Evolutionary conservation across 164 flowering plant genomes (phyloP).

Genomic region (Brasenia schreberi): DNA sequence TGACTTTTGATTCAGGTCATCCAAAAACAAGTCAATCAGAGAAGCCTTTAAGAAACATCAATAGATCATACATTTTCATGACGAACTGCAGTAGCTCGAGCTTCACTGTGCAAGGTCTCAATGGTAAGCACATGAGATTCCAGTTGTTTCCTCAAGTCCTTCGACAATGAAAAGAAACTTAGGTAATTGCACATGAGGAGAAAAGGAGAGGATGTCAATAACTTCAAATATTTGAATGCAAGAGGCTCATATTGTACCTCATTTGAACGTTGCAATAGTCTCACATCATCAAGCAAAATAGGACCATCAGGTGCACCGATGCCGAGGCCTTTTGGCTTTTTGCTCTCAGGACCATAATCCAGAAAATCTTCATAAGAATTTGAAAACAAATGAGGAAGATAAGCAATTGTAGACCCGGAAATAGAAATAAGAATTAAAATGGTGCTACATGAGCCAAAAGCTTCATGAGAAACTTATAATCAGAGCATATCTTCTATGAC

Average conservation of each 20-base stretch:
- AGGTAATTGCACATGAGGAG: background rate
- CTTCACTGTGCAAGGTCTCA: slow-evolving; percentile 50
- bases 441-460: too few relatives aligned
- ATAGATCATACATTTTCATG: slow-evolving; percentile 58
- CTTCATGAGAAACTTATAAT: too few relatives aligned
- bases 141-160: slow-evolving; percentile 88
- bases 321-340: slow-evolving; percentile 81
- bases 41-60: background rate
- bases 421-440: background rate
- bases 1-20: too few relatives aligned
- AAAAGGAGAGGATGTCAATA: background rate
- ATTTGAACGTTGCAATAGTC: slow-evolving; percentile 88
- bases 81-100: slow-evolving; percentile 36
- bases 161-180: background rate
- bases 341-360: slow-evolving; percentile 46
- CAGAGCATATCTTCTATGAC: too few relatives aligned
- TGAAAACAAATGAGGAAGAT: background rate
- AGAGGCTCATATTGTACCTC: slow-evolving; percentile 27
- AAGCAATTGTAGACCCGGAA: background rate
- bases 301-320: slow-evolving; percentile 96
- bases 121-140: slow-evolving; percentile 62
- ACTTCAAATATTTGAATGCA: too few relatives aligned
- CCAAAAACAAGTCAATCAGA: too few relatives aligned
- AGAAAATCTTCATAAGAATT: slow-evolving; percentile 16
- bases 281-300: slow-evolving; percentile 88